These are phyloP conservation scores for Salix purpurea DNA, from an alignment of 345 rosid species.

Conservation along the genomic window DNA sequence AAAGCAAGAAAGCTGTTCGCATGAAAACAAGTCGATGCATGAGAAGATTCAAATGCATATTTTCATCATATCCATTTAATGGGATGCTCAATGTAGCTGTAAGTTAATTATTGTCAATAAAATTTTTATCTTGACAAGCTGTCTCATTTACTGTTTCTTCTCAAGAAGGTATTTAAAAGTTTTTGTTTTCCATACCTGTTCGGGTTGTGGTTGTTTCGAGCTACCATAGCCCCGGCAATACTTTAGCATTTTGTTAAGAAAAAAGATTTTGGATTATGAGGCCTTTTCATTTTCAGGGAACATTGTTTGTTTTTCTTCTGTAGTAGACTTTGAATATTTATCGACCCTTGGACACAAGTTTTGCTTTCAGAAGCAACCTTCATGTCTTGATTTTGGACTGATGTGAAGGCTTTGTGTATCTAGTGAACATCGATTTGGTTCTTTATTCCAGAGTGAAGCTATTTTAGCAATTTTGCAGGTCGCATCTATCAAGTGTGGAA, in stretches of 20 bases:
- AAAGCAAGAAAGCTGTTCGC: conserved; percentile 17
- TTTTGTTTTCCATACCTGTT: background rate
- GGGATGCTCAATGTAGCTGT: conserved; percentile 83
- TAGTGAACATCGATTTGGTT: background rate
- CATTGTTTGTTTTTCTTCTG: background rate
- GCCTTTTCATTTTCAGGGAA: background rate
- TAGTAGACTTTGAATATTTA: background rate
- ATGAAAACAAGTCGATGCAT: background rate
- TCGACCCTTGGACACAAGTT: too few species aligned
- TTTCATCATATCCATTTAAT: conserved; percentile 48
- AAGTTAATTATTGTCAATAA: conserved; percentile 32
- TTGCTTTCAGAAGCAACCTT: too few species aligned
- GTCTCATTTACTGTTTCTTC: background rate
- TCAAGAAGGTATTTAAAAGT: background rate
- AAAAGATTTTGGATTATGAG: background rate
- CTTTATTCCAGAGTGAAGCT: background rate
- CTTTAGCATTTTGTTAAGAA: too few species aligned
- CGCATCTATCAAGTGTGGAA: conserved; percentile 64
- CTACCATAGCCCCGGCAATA: too few species aligned
- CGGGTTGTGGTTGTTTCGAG: too few species aligned
- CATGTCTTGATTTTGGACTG: too few species aligned
- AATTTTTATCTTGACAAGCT: background rate
- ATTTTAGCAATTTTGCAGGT: conserved; percentile 47
- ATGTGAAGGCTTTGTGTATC: too few species aligned
- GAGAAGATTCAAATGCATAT: conserved; percentile 26